Base-by-base conservation (phyloP, 257 asterid genomes). In the Petunia axillaris region DNA sequence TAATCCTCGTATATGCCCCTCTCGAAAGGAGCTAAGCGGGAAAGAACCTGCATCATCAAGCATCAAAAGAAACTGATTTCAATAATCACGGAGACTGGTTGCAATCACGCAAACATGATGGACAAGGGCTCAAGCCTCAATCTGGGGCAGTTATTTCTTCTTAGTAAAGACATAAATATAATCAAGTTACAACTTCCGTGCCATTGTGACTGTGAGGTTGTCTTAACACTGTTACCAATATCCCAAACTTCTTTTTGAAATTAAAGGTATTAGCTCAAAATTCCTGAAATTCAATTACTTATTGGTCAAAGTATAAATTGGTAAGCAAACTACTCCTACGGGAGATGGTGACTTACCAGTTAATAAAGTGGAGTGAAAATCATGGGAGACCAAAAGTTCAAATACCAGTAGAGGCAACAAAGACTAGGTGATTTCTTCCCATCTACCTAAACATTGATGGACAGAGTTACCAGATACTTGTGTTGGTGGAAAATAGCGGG, bases 1-100 rank as follows among this genome's bases (percentile, higher is more conserved):
- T 96, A 96, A 88, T 96, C 98, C 88, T 94, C 99, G 14, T 96
- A 96, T 80, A 96, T 86, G 55, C 98, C 98, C 88, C 99, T 94
- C 89, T 94, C 99, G 35, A 93, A 92, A 53, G 98, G 98, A 82
- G 98, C 99, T 84, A 96, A 86, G 75, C 99, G 94, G 81, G 96
- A 90, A 80, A 96, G 90, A 84, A 96, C 99, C 99, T 96, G 91
- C 74, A 87, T 73, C 74, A 87, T 73, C 84, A 87, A 80, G 64
- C 54, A 87, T 84, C 85, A 82, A 81, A 58, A 63, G 15, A 59
- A 52, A 71, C 57, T 6, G 7, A 50, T 57, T 25, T 46, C 55
- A 64, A 53, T 63, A 60, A 48, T 44, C 75, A 46, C 50, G 0
- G 14, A 63, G 10, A 36, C 46, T 36, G 81, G 60, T 63, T 64